Evolutionary conservation across 73 alveolate species (phyloP), one percentile per base, ranked within the genome.

Genomic region (Paramecium tetraurelia): DNA sequence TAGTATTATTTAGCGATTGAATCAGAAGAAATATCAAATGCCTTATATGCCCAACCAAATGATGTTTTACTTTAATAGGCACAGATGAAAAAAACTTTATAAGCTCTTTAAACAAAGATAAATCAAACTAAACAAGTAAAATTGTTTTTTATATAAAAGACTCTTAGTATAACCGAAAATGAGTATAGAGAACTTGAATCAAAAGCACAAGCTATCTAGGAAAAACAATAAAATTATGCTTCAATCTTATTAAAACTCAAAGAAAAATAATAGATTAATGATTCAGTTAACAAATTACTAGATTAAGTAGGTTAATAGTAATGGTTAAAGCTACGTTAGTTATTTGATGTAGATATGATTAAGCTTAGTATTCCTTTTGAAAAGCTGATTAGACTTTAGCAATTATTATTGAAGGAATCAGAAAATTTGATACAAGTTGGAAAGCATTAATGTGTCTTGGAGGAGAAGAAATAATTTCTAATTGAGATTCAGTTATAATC

Each of bases 301-400:
- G 75, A 48, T 48, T 48, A 80, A 80, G 33, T 20, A 40, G 90
- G 76, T 48, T 31, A 31, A 43, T 31, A n/a, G 8, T 46, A 80
- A 24, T 80, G 90, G 90, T 14, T 40, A 18, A 80, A 48, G 38
- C 14, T 80, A 80, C 48, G 57, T 43, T 80, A 80, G 20, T 41
- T 80, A 46, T 80, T 80, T 44, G 90, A 80, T 80, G 90, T 80
- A 3, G 90, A 80, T 22, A 24, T 48, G 33, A 48, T 80, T 31
- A 80, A 48, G 29, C 24, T 35, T 3, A 24, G 22, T 18, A 48
- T 80, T 24, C 75, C 90, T 7, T 21, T 80, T 46, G 90, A 43
- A 43, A 43, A 18, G 20, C 14, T 80, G 14, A 80, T 80, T 18
- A 80, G 12, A 80, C 57, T 80, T 38, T 35, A 80, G 18, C 10